Percentiles rank a stretch among this genome's conserved stretches.
Conservation (phyloP, 345 rosid species). For the Balakata baccata region DNA sequence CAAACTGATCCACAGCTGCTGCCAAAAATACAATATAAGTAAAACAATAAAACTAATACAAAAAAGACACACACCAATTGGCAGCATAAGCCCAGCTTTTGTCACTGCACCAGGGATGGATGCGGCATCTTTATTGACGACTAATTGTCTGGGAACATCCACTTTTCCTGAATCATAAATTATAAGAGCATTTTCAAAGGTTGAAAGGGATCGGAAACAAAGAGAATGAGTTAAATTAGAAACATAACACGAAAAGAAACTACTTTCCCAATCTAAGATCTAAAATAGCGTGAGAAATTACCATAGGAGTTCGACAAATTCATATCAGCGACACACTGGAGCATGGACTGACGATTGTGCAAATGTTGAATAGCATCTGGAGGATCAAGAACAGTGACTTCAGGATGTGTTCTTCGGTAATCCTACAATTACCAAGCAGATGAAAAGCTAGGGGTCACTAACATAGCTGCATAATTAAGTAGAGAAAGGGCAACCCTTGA, state of each 20-base stretch:
- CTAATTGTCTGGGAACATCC: constrained; percentile 60
- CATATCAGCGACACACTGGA: constrained; percentile 79
- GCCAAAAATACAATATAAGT: not conserved
- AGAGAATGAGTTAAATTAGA: not conserved
- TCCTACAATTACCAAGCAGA: constrained; percentile 41
- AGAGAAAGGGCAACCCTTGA: not conserved
- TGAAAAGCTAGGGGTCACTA: not conserved
- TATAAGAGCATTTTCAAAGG: not conserved
- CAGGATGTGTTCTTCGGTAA: constrained; percentile 62
- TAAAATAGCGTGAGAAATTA: constrained; percentile 16
- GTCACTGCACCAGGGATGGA: constrained; percentile 58
- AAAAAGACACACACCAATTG: constrained; percentile 45
- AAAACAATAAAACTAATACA: not conserved
- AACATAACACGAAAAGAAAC: not conserved
- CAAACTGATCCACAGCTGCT: constrained; percentile 9
- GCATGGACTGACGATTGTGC: constrained; percentile 73
- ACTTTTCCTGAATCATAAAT: constrained; percentile 50
- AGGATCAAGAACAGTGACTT: constrained; percentile 82
- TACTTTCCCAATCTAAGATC: not conserved
- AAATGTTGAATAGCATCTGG: constrained; percentile 78
- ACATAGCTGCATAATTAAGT: not conserved
- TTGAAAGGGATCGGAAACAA: not conserved
- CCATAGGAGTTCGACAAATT: constrained; percentile 55
- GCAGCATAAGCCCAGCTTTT: constrained; percentile 58
- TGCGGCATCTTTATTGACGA: constrained; percentile 59